Base-by-base conservation (phyloP, 805 yeast species). In the Hanseniaspora occidentalis region DNA sequence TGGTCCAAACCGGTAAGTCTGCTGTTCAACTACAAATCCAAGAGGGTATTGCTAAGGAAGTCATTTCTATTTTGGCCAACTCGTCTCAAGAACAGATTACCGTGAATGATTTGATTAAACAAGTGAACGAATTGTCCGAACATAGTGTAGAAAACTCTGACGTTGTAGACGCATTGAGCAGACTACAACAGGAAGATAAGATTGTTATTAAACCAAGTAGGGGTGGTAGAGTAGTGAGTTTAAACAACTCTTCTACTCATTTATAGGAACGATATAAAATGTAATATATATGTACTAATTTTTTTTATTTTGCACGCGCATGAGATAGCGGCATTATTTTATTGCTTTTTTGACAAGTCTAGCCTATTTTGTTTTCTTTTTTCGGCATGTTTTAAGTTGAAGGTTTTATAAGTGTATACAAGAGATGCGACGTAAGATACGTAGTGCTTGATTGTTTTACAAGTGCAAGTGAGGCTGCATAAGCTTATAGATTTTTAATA, bases 1-100 rank as follows among this genome's bases (percentile, higher is more conserved):
- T 92, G 57, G 88, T 92, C 22, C 96, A 89, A 63, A 92, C 97
- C 0, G 98, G 97, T 37, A 86, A 88, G 36, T 83, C 96, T 0
- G 71, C 84, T 2, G 84, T 89, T 3, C 95, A 88, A 58, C 70
- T 95, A 59, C 71, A 77, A 50, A 58, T 79, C 56, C 79, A 77
- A 50, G 84, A 80, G 47, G 94, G 83, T 54, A 65, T 84, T 47
- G 67, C 74, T 11, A 72, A 75, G 43, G 83, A 74, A 46, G 65
- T 86, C 4, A 50, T 78, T 45, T 61, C 63, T 21, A 61, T 76
- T 31, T 58, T 85, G 11, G 77, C 73, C 24, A 72, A 67, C 24
- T 61, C 64, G 20, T 56, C 61, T 22, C 67, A 70, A 18, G 70
- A 65, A 23, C 61, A 29, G 17, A 14, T 29, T 8, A 56, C 75